Percentiles rank a stretch among this genome's conserved stretches.
Evolutionary conservation across 495 filamentous ascomycete genomes (phyloP).

Genomic region (Hyphodiscus hymeniophilus): DNA sequence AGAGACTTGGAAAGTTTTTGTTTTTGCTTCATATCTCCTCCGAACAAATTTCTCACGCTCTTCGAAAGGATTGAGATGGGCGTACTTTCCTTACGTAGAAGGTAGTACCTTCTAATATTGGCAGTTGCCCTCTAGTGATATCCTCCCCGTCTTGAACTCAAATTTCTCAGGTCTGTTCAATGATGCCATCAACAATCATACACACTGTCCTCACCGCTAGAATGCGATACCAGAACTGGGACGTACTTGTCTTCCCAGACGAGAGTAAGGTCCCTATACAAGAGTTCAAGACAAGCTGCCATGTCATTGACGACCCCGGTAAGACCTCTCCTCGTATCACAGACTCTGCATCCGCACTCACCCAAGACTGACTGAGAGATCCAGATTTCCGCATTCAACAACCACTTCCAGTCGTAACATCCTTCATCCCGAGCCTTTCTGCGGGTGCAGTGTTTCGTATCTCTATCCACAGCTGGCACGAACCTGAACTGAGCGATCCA

Average conservation of each 20-base stretch:
- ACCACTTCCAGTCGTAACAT: conserved; percentile 62
- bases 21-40: too few species aligned
- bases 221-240: conserved; percentile 85
- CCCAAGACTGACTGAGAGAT: conserved; percentile 23
- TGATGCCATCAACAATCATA: too few species aligned
- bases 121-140: too few species aligned
- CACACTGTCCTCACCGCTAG: too few species aligned
- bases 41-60: too few species aligned
- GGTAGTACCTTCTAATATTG: too few species aligned
- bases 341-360: neutral
- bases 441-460: conserved; percentile 57
- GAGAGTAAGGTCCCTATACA: conserved; percentile 60
- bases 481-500: conserved; percentile 53
- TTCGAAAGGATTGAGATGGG: too few species aligned
- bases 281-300: conserved; percentile 81
- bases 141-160: too few species aligned
- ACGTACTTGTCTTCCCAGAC: conserved; percentile 71
- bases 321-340: conserved; percentile 15
- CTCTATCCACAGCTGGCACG: conserved; percentile 77
- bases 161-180: too few species aligned
- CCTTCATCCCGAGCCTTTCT: conserved; percentile 64
- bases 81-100: too few species aligned
- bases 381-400: conserved; percentile 14
- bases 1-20: too few species aligned
- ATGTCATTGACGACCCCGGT: conserved; percentile 61